These are phyloP conservation scores for Canariomyces notabilis DNA, from an alignment of 2,329 filamentous ascomycete genomes.

Conservation along the genomic window DNA sequence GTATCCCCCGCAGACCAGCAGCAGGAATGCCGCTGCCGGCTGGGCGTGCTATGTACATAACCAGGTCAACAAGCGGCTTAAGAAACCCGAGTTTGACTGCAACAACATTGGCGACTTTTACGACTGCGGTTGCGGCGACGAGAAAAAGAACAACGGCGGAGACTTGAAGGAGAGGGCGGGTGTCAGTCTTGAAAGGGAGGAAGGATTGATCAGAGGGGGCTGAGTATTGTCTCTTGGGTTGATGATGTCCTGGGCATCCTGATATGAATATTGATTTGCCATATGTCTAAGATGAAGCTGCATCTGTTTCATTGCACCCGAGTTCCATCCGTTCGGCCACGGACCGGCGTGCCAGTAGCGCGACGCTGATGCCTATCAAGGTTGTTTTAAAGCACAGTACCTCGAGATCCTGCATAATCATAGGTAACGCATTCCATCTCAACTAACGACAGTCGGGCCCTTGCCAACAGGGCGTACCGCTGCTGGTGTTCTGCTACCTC, in stretches of 20 bases:
- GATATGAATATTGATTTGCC: not conserved
- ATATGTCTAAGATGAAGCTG: too few species aligned
- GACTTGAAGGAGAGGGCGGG: slow-evolving; percentile 13
- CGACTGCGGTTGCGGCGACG: slow-evolving; percentile 67
- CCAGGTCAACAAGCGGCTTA: slow-evolving; percentile 58
- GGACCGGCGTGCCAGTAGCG: too few species aligned
- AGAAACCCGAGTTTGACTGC: slow-evolving; percentile 61
- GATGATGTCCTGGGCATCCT: slow-evolving; percentile 3
- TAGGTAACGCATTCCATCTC: too few species aligned
- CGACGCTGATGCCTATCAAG: too few species aligned
- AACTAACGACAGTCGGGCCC: too few species aligned
- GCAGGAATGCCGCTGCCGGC: slow-evolving; percentile 57
- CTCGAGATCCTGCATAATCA: too few species aligned
- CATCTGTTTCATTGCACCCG: too few species aligned
- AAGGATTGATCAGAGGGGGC: slow-evolving; percentile 23
- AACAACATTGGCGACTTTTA: slow-evolving; percentile 65
- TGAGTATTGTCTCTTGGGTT: slow-evolving; percentile 6
- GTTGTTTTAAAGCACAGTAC: too few species aligned
- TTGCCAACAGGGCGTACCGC: too few species aligned
- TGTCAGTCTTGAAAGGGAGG: slow-evolving; percentile 22
- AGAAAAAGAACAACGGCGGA: slow-evolving; percentile 41
- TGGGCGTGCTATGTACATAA: slow-evolving; percentile 68
- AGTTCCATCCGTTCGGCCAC: too few species aligned
- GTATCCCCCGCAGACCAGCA: slow-evolving; percentile 61
- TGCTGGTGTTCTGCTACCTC: too few species aligned